Evolutionary conservation across 1,284 basidiomycete genomes (phyloP), one percentile per base, ranked within the genome.

Genomic region (Vanrija humicola): DNA sequence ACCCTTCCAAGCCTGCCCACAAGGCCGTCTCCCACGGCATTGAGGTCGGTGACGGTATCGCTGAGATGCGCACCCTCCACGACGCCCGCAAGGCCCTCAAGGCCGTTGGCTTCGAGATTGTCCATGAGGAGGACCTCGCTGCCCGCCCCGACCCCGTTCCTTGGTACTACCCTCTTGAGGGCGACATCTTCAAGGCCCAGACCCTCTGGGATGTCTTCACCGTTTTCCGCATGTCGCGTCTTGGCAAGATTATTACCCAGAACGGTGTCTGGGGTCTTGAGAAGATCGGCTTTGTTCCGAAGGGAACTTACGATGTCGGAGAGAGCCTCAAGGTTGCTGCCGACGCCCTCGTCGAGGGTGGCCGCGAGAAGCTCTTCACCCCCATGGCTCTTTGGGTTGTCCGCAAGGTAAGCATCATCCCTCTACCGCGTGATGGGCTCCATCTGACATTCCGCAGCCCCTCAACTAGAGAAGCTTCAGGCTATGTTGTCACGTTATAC

Each of bases 161-260:
- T 1, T 98, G 95, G 95, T 98, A 94, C 79, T 97, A 97, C 78
- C 92, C 94, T 7, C 83, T 98, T 45, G 93, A 95, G 77, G 94
- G 94, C 62, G 90, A 96, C 75, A 82, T 97, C 63, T 74, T 79
- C 63, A 95, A 98, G 78, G 88, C 90, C 9, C 95, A 98, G 80
- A 97, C 94, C 5, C 68, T 85, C 25, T 97, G 92, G 90, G 96
- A 98, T 74, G 74, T 87, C 64, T 79, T 92, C 67, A 89, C 87
- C 19, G 87, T 89, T 48, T 90, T 87, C 86, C 82, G 92, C 56
- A 96, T 90, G 82, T 92, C 89, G 75, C 86, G 84, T 81, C 83
- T 89, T 61, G 96, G 96, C 46, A 86, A 85, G 73, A 76, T 92
- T 46, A 82, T 95, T 55, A 94, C 89, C 47, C 93, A 96, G 73